Conservation (phyloP, 768 basidiomycete genomes). For the Terana coerulea region DNA sequence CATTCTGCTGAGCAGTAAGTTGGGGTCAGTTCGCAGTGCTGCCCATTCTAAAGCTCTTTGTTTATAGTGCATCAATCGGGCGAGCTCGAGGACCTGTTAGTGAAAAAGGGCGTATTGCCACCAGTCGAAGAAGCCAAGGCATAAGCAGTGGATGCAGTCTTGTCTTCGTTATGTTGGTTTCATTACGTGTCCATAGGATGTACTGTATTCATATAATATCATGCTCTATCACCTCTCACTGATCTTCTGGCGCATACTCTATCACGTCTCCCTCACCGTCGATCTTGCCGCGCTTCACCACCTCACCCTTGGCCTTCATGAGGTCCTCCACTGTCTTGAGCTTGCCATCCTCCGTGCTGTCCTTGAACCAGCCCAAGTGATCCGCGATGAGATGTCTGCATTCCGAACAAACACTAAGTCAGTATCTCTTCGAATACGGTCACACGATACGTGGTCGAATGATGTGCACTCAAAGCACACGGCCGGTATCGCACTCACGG, state of each 20-base stretch:
- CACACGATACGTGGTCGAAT: slow-evolving; percentile 8
- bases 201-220: slow-evolving; percentile 6
- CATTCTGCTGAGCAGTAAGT: slow-evolving; percentile 86
- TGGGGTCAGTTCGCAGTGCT: not conserved
- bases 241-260: slow-evolving; percentile 39
- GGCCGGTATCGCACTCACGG: not conserved
- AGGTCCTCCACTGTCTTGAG: slow-evolving; percentile 82
- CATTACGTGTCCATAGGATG: slow-evolving; percentile 4
- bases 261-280: slow-evolving; percentile 47
- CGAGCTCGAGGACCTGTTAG: slow-evolving; percentile 81
- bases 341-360: slow-evolving; percentile 67
- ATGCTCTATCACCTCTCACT: not conserved
- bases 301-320: slow-evolving; percentile 74
- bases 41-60: slow-evolving; percentile 1
- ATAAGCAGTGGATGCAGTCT: not conserved
- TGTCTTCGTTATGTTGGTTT: not conserved
- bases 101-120: slow-evolving; percentile 66
- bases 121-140: slow-evolving; percentile 26
- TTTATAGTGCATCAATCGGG: slow-evolving; percentile 91
- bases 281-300: slow-evolving; percentile 41
- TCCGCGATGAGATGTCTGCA: slow-evolving; percentile 82
- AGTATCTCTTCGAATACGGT: not conserved
- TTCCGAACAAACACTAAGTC: slow-evolving; percentile 29
- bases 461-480: not conserved
- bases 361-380: slow-evolving; percentile 90